Percentiles rank a stretch among this genome's conserved stretches.
These are phyloP conservation scores for Cercospora sesami DNA, from an alignment of 2,329 filamentous ascomycete species.

Conservation along the genomic window DNA sequence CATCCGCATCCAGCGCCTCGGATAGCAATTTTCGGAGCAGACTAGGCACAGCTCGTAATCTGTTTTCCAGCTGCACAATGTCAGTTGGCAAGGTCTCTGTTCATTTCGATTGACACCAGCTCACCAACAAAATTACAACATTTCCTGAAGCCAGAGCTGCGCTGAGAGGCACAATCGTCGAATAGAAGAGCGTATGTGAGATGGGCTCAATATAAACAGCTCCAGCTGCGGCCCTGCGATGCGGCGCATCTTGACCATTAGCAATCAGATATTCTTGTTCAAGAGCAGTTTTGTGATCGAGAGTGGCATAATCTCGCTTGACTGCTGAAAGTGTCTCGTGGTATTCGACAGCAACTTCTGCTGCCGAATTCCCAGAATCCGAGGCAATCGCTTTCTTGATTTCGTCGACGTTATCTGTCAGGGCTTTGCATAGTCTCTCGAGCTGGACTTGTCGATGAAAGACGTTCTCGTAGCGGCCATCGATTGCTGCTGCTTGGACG, in stretches of 20 bases:
- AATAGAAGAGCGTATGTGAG: constrained; percentile 53
- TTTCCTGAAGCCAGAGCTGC: constrained; percentile 55
- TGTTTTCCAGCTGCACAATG: constrained; percentile 43
- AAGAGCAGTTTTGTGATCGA: constrained; percentile 44
- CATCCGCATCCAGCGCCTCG: constrained; percentile 50
- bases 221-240: constrained; percentile 42
- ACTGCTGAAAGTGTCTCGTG: constrained; percentile 45
- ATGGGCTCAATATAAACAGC: constrained; percentile 53
- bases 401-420: constrained; percentile 40
- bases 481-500: constrained; percentile 47
- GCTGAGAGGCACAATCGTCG: constrained; percentile 46
- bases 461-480: constrained; percentile 49
- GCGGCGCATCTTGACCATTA: constrained; percentile 42
- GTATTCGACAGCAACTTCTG: constrained; percentile 47
- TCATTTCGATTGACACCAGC: not conserved
- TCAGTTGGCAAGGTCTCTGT: constrained; percentile 4
- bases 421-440: constrained; percentile 44
- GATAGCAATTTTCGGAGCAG: constrained; percentile 44
- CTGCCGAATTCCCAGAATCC: constrained; percentile 41
- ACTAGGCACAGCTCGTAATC: constrained; percentile 40
- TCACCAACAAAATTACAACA: constrained; percentile 53
- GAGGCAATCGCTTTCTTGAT: constrained; percentile 46
- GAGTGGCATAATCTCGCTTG: constrained; percentile 42
- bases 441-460: constrained; percentile 51
- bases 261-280: constrained; percentile 48